Conservation (phyloP, 2,329 filamentous ascomycete genomes). For the Zymoseptoria tritici region DNA sequence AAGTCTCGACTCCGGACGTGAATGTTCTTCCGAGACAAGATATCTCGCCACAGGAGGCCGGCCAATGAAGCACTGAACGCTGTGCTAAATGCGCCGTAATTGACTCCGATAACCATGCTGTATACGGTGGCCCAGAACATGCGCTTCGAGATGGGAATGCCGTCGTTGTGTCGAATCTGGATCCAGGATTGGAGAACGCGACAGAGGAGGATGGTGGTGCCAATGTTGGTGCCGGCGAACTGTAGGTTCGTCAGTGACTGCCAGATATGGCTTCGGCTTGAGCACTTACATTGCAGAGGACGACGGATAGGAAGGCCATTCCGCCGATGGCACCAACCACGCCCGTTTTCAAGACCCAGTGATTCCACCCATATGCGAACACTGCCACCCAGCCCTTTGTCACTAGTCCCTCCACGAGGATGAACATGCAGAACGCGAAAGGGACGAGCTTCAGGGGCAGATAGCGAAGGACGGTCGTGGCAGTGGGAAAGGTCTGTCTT, state of each 20-base stretch:
- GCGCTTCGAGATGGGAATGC: slow-evolving; percentile 50
- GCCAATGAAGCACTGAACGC: slow-evolving; percentile 66
- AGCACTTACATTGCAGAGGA: slow-evolving; percentile 61
- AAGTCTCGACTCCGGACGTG: slow-evolving; percentile 57
- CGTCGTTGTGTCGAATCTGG: slow-evolving; percentile 46
- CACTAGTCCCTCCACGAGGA: slow-evolving; percentile 64
- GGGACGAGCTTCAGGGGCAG: slow-evolving; percentile 62
- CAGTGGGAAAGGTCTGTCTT: slow-evolving; percentile 64
- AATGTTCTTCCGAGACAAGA: slow-evolving; percentile 61
- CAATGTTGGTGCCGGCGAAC: slow-evolving; percentile 73
- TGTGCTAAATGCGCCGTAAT: slow-evolving; percentile 66
- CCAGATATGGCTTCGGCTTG: not conserved
- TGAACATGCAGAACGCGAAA: slow-evolving; percentile 67
- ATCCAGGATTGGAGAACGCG: slow-evolving; percentile 64
- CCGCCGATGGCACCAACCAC: slow-evolving; percentile 61
- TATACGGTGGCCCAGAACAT: slow-evolving; percentile 70
- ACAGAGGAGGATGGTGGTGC: slow-evolving; percentile 65
- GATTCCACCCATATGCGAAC: slow-evolving; percentile 66
- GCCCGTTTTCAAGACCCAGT: slow-evolving; percentile 63
- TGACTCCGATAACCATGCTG: slow-evolving; percentile 66
- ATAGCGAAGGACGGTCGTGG: slow-evolving; percentile 56
- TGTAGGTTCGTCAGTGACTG: slow-evolving; percentile 29
- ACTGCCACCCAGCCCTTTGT: slow-evolving; percentile 69
- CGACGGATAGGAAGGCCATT: slow-evolving; percentile 65
- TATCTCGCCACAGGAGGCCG: slow-evolving; percentile 65